A percentile compares a stretch with the other conserved stretches of the same genome.
phyloP scores from a whole-genome alignment of 306 rosid species.

The Herpetospermum pedunculosum region DNA sequence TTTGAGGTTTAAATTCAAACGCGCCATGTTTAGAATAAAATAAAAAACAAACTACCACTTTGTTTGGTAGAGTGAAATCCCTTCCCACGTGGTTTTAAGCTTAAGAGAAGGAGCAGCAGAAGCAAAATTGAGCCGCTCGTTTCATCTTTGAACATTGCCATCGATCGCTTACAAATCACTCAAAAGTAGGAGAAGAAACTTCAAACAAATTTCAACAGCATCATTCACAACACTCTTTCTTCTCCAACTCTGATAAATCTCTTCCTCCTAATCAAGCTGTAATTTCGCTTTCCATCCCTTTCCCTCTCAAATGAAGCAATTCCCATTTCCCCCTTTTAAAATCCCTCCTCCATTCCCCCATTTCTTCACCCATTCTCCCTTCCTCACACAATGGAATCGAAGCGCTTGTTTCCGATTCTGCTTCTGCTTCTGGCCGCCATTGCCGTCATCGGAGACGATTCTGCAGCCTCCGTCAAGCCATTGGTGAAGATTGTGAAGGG shows the following conservation, averaged over 20 bases:
- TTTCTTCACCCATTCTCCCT: background rate
- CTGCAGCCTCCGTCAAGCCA: constrained; percentile 23
- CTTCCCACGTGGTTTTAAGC: no score
- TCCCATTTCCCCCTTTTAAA: constrained; percentile 8
- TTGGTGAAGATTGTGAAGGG: constrained; percentile 64
- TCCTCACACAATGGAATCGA: constrained; percentile 27
- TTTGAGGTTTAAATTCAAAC: no score
- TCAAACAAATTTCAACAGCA: no score
- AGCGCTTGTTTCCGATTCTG: constrained; percentile 27
- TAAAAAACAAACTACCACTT: no score
- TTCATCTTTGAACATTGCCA: background rate
- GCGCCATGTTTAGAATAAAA: no score
- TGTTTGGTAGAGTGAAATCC: no score
- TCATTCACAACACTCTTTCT: background rate
- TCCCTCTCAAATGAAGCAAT: constrained; percentile 25
- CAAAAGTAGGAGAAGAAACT: background rate
- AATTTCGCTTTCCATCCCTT: constrained; percentile 53
- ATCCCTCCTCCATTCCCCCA: constrained; percentile 8
- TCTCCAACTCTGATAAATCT: constrained; percentile 12
- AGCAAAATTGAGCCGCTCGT: background rate
- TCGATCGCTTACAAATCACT: constrained; percentile 1
- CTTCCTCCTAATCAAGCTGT: constrained; percentile 31
- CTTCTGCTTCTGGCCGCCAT: constrained; percentile 19
- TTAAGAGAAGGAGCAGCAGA: background rate
- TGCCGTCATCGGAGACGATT: constrained; percentile 13